A percentile compares a stretch with the other conserved stretches of the same genome.
Conservation (phyloP, 495 filamentous ascomycete species). For the Neurospora sp. region DNA sequence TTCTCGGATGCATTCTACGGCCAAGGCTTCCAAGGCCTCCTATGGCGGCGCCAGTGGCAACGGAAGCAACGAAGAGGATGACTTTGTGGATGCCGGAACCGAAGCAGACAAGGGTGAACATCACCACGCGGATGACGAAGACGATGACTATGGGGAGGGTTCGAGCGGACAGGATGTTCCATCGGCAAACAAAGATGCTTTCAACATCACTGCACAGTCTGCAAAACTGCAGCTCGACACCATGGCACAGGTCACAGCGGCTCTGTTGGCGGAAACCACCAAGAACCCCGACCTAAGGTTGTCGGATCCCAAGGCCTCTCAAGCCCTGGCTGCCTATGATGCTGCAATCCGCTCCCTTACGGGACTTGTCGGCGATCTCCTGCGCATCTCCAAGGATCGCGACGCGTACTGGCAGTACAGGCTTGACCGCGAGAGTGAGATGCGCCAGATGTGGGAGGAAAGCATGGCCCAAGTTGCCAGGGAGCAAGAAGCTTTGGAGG, state of each 20-base stretch:
- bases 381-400: constrained; percentile 84
- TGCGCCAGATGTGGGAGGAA: constrained; percentile 94
- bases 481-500: constrained; percentile 87
- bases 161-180: constrained; percentile 68
- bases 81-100: constrained; percentile 27
- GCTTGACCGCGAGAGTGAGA: constrained; percentile 75
- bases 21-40: constrained; percentile 16
- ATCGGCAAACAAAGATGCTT: constrained; percentile 71
- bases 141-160: constrained; percentile 74
- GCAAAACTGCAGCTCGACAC: constrained; percentile 87
- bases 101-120: constrained; percentile 21
- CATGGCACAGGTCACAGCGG: constrained; percentile 69
- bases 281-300: constrained; percentile 60
- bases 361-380: constrained; percentile 71
- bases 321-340: constrained; percentile 82
- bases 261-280: constrained; percentile 60
- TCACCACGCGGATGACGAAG: constrained; percentile 47
- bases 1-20: constrained; percentile 27
- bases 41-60: constrained; percentile 24
- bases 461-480: constrained; percentile 90
- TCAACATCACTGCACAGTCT: constrained; percentile 92
- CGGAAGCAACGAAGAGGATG: constrained; percentile 34
- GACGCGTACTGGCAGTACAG: constrained; percentile 96
- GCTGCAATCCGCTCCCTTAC: constrained; percentile 80
- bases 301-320: constrained; percentile 60